Conservation (phyloP, 495 filamentous ascomycete genomes). For the Penicillium cinerascens region DNA sequence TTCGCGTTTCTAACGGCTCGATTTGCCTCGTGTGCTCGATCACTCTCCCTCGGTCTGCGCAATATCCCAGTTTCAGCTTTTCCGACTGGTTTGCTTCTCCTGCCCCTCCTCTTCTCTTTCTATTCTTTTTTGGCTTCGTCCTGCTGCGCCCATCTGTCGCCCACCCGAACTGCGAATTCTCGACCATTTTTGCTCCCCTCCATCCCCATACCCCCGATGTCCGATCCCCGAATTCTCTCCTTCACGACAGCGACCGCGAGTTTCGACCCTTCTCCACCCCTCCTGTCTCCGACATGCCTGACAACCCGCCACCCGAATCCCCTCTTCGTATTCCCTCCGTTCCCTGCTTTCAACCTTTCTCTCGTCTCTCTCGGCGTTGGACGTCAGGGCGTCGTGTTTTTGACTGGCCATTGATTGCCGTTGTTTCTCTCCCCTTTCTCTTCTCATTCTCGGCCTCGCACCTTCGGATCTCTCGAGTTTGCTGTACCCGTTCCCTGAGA, state of each 20-base stretch:
- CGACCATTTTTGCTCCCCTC: conserved; percentile 13
- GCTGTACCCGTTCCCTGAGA: conserved; percentile 11
- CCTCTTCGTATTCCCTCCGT: conserved; percentile 8
- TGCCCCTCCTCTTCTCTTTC: conserved; percentile 7
- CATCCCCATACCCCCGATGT: conserved; percentile 11
- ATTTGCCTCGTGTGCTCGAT: conserved; percentile 14
- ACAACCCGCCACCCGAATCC: conserved; percentile 19
- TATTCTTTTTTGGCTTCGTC: conserved; percentile 14
- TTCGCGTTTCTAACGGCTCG: conserved; percentile 12
- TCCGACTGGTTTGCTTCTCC: neutral
- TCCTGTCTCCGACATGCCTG: conserved; percentile 6
- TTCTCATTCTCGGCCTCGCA: neutral
- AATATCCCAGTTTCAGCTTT: neutral
- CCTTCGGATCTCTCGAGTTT: conserved; percentile 7
- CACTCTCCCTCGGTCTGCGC: neutral
- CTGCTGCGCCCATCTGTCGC: conserved; percentile 10
- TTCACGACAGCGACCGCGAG: conserved; percentile 25
- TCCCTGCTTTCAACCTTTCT: conserved; percentile 29
- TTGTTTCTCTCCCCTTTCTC: conserved; percentile 11
- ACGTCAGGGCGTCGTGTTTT: conserved; percentile 46
- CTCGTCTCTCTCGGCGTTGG: conserved; percentile 46
- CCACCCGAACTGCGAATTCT: conserved; percentile 6
- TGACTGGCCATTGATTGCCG: conserved; percentile 36
- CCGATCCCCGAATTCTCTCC: conserved; percentile 21
- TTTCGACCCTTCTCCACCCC: conserved; percentile 16